Conservation (phyloP, 2,329 filamentous ascomycete species). For the Penicillium sp. region DNA sequence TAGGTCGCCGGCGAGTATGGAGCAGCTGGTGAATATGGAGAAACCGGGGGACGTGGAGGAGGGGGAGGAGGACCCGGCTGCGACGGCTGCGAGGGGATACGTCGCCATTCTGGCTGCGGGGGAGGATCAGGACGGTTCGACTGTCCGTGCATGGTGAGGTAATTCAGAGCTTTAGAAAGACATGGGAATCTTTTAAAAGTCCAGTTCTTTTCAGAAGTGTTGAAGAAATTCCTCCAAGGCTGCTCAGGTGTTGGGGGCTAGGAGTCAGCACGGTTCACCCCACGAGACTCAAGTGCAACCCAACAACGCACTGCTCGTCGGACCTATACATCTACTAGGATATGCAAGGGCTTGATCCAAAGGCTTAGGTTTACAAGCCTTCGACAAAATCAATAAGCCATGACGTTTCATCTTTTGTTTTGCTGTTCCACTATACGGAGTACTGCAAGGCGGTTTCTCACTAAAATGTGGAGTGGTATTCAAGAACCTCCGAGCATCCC, state of each 20-base stretch:
- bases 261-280: constrained; percentile 6
- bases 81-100: constrained; percentile 20
- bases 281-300: background rate
- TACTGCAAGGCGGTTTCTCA: background rate
- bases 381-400: background rate
- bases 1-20: constrained; percentile 37
- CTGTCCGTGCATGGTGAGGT: constrained; percentile 35
- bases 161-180: background rate
- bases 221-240: background rate
- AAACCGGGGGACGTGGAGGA: constrained; percentile 19
- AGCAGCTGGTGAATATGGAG: constrained; percentile 34
- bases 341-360: background rate
- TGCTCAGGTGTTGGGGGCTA: constrained; percentile 4
- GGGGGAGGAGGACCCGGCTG: constrained; percentile 23
- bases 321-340: background rate
- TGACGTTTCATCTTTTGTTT: background rate
- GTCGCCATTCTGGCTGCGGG: constrained; percentile 42
- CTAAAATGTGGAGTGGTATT: background rate
- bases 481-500: background rate
- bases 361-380: background rate
- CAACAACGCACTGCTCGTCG: background rate
- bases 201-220: background rate
- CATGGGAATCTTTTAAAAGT: background rate
- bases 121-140: constrained; percentile 27
- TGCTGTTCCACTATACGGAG: background rate